Percentiles rank a stretch among this genome's conserved stretches.
Conservation (phyloP, 192 early-diverging fungal genomes). For the Backusella luteola region DNA sequence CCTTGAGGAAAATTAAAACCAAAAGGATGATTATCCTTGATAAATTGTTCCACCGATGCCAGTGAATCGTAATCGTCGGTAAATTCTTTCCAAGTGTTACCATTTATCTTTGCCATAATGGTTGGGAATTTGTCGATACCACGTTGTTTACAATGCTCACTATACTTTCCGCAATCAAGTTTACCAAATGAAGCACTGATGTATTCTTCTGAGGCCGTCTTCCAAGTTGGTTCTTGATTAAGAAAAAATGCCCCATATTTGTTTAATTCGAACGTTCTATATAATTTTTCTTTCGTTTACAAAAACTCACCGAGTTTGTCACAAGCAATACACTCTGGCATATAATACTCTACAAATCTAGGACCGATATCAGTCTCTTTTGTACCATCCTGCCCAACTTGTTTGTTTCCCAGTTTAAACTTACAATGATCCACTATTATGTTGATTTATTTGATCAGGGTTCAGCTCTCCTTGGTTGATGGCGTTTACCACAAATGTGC, state of each 20-base stretch:
- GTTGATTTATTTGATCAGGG: background rate
- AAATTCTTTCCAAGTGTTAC: background rate
- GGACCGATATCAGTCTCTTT: background rate
- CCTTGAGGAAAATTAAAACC: background rate
- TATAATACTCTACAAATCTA: slow-evolving; percentile 11
- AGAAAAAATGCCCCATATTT: background rate
- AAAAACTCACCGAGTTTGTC: background rate
- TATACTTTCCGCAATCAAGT: background rate
- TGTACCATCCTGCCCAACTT: background rate
- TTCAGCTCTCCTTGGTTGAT: background rate
- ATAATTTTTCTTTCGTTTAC: background rate
- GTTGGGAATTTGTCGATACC: background rate
- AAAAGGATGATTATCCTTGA: background rate
- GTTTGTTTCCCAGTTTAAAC: background rate
- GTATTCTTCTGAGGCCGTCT: background rate
- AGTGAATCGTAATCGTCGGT: background rate
- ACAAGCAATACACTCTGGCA: background rate
- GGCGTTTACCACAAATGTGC: background rate
- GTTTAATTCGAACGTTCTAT: background rate
- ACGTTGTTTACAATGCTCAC: background rate
- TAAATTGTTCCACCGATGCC: background rate
- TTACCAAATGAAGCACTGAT: background rate
- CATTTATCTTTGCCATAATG: background rate
- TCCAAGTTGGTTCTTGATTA: background rate
- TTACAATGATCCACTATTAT: background rate